These are phyloP conservation scores for Hypoxylon subgilvum DNA, from an alignment of 495 filamentous ascomycete genomes.

Conservation along the genomic window DNA sequence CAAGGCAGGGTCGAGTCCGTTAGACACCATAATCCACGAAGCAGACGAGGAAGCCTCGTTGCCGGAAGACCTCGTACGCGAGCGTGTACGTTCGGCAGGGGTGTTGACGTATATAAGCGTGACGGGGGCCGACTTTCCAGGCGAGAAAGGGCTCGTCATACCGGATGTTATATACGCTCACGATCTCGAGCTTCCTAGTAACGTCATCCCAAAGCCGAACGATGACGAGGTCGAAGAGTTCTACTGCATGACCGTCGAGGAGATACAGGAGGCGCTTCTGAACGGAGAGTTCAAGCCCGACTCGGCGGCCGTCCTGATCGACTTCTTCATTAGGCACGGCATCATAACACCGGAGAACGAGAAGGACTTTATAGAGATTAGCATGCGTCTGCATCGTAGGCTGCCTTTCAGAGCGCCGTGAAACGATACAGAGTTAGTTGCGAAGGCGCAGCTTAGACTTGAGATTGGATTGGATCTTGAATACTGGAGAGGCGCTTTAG, in stretches of 20 bases:
- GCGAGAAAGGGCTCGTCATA: slow-evolving; percentile 28
- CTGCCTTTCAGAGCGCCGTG: slow-evolving; percentile 50
- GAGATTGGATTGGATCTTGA: no score
- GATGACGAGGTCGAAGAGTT: slow-evolving; percentile 63
- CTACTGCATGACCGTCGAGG: slow-evolving; percentile 52
- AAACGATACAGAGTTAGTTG: neutral
- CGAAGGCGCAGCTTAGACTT: neutral
- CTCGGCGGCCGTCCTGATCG: slow-evolving; percentile 56
- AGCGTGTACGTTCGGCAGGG: slow-evolving; percentile 43
- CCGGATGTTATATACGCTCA: slow-evolving; percentile 46
- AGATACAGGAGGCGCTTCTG: slow-evolving; percentile 52
- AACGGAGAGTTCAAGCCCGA: slow-evolving; percentile 61
- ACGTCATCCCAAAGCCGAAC: slow-evolving; percentile 49
- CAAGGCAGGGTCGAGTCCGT: slow-evolving; percentile 46
- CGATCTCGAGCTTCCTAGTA: slow-evolving; percentile 26
- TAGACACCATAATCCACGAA: slow-evolving; percentile 60
- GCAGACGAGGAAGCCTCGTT: slow-evolving; percentile 62
- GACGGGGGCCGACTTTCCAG: slow-evolving; percentile 34
- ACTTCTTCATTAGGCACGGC: slow-evolving; percentile 63
- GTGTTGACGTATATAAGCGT: slow-evolving; percentile 50
- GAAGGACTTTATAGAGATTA: slow-evolving; percentile 56
- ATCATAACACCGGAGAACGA: slow-evolving; percentile 59
- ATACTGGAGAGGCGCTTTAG: no score
- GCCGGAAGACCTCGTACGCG: slow-evolving; percentile 38
- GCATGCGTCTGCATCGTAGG: slow-evolving; percentile 52